Evolutionary conservation across 2,329 filamentous ascomycete genomes (phyloP), one percentile per base, ranked within the genome.

Genomic region (Corynespora cassiicola): DNA sequence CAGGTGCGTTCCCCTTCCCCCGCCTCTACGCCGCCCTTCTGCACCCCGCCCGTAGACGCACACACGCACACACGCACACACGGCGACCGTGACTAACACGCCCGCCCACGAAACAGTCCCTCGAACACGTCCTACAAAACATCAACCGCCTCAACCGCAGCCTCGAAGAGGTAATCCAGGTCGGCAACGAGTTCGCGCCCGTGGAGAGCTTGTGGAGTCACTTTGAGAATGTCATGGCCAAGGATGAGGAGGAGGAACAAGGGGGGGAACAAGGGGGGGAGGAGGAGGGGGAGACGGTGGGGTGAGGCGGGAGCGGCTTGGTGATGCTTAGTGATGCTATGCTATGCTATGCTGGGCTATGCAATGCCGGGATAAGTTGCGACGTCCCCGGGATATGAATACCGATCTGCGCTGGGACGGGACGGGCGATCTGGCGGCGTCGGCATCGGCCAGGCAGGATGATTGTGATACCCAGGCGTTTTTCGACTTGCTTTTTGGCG

Each of bases 191-290:
- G 63, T 96, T 99, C 71, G 86, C 88, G n/a, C 91, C 90, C 4
- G 94, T 99, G 27, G 94, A 99, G 69, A 90, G 90, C 19, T 79
- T 99, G 11, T 99, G 94, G 94, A 95, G 88, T 24, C 90, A 95
- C 61, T 97, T 99, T 63, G 94, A 99, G 73, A 88, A 86, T 53
- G 91, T 97, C 56, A 97, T 96, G 91, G 88, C 82, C 7, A 88
- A 86, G 59, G 80, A 86, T 39, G 73, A 73, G 9, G 66, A 69
- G 21, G 68, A 68, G 36, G 57, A 65, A 18, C 46, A 46, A 34
- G 58, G 24, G 42, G 31, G 39, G 29, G 19, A 11, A 24, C 42
- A 52, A 11, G 54, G 53, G 21, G 43, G 42, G 23, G 47, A 54
- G 19, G 51, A 56, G 16, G 56, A 55, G 24, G 53, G 49, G 9